A percentile compares a stretch with the other conserved stretches of the same genome.
These are phyloP conservation scores for Phialophora expanda DNA, from an alignment of 2,329 filamentous ascomycete genomes.

Conservation along the genomic window DNA sequence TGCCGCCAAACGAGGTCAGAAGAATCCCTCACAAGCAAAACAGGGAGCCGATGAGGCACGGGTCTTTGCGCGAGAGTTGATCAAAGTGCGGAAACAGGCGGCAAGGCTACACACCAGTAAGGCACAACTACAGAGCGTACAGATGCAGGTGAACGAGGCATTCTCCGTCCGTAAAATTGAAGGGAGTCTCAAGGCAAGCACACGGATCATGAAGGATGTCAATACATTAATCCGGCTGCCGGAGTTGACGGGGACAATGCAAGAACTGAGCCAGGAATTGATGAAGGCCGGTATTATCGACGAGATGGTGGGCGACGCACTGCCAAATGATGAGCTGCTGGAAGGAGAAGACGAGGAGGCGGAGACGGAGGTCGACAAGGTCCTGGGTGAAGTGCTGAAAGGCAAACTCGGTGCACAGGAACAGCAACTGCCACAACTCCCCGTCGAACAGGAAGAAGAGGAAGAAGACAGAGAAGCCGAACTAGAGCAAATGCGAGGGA, in stretches of 20 bases:
- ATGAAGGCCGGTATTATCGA: slow-evolving; percentile 96
- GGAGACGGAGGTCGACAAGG: slow-evolving; percentile 87
- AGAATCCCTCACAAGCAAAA: slow-evolving; percentile 75
- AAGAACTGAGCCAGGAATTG: slow-evolving; percentile 81
- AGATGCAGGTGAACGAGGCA: slow-evolving; percentile 97
- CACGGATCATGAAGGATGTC: slow-evolving; percentile 96
- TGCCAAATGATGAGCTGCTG: slow-evolving; percentile 75
- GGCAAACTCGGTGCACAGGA: slow-evolving; percentile 56
- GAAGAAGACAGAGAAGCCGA: slow-evolving; percentile 76
- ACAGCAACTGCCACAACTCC: slow-evolving; percentile 39
- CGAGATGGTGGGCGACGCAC: slow-evolving; percentile 88
- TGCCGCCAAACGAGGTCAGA: slow-evolving; percentile 79
- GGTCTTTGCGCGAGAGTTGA: slow-evolving; percentile 84
- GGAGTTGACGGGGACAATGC: slow-evolving; percentile 87
- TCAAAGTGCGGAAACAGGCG: slow-evolving; percentile 77
- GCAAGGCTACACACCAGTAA: slow-evolving; percentile 80
- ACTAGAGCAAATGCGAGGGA: slow-evolving; percentile 90
- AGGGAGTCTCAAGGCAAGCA: slow-evolving; percentile 82
- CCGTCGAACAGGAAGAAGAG: slow-evolving; percentile 66
- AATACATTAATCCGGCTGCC: slow-evolving; percentile 84
- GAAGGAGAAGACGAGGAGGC: slow-evolving; percentile 76
- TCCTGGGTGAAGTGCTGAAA: slow-evolving; percentile 87
- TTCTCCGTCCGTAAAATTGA: slow-evolving; percentile 96
- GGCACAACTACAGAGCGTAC: slow-evolving; percentile 87
- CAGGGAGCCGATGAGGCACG: slow-evolving; percentile 84